Evolutionary conservation across 345 rosid genomes (phyloP).

Genomic region (Theobroma cacao): DNA sequence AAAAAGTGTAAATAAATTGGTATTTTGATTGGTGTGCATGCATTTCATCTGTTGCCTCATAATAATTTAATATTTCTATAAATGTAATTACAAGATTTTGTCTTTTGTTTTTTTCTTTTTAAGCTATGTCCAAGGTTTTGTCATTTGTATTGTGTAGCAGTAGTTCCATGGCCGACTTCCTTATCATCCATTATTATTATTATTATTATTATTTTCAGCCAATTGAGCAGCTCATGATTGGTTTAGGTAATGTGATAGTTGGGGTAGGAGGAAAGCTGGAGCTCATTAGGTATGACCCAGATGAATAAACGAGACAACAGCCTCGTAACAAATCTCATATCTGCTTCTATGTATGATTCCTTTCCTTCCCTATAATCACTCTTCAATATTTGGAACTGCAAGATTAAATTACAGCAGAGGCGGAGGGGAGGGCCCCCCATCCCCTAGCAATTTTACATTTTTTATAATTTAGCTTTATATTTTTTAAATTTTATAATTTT

Average conservation of each 20-base stretch:
- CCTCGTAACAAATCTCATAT: background rate
- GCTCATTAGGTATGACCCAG: background rate
- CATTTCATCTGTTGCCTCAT: no score
- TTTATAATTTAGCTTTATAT: no score
- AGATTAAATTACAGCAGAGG: background rate
- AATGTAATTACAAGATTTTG: background rate
- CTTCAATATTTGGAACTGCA: background rate
- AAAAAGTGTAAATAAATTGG: no score
- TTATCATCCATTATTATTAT: background rate
- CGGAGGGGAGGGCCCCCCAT: no score
- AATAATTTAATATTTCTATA: background rate
- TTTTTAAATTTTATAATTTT: no score
- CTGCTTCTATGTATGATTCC: background rate
- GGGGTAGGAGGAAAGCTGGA: slow-evolving; percentile 13
- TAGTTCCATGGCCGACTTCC: background rate
- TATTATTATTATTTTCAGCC: background rate
- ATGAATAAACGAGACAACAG: background rate
- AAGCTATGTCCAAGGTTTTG: background rate
- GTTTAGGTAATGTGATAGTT: slow-evolving; percentile 3
- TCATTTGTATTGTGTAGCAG: background rate
- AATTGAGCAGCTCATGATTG: background rate
- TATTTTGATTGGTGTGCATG: no score
- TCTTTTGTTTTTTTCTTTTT: background rate
- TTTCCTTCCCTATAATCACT: background rate
- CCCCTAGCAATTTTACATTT: no score